Base-by-base conservation (phyloP, 345 rosid species). In the Camelina sativa region DNA sequence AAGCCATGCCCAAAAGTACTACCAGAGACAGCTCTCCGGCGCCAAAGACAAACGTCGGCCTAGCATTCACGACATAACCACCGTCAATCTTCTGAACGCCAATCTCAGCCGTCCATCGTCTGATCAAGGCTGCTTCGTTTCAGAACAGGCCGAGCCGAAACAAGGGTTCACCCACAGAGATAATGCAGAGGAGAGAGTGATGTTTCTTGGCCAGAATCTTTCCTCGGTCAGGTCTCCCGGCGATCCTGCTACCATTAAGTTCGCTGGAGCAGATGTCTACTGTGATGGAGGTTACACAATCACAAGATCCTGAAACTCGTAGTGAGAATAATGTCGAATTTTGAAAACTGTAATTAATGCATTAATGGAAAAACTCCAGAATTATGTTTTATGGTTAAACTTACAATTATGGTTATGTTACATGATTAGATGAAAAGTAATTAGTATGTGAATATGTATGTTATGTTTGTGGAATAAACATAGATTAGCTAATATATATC, bases 1-100 rank as follows among this genome's bases (percentile, higher is more conserved):
- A 2, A 95, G 99, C 66, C 99, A 95, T 78, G 99, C 99, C 6
- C 99, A 92, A n/a, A 95, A 95, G 82, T 95, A 92, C 78, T 95
- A 89, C 82, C 91, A 90, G 73, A 82, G 99, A 85, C 99, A 95
- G 77, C 76, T 81, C 46, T 87, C 88, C 0, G 99, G 96, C 3
- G 91, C 90, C 43, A 95, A 95, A 67, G 99, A 95, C 72, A 95
- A 90, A 88, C 85, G 93, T 64, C 79, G 99, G 51, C 93, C 99
- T 47, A 95, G 99, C 85, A 95, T 95, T 76, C 99, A 95, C 46
- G 99, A 95, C 70, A 95, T 95, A 80, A 95, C 99, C 6, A 90
- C 97, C 0, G 88, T 89, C 51, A 89, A 82, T 83, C 79, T 90
- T 69, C 87, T 88, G 2, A 90, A 85, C 30, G 28, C 79, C 1